A percentile compares a stretch with the other conserved stretches of the same genome.
phyloP scores from a whole-genome alignment of 768 basidiomycete genomes.

The Xanthoconium stramineum region DNA sequence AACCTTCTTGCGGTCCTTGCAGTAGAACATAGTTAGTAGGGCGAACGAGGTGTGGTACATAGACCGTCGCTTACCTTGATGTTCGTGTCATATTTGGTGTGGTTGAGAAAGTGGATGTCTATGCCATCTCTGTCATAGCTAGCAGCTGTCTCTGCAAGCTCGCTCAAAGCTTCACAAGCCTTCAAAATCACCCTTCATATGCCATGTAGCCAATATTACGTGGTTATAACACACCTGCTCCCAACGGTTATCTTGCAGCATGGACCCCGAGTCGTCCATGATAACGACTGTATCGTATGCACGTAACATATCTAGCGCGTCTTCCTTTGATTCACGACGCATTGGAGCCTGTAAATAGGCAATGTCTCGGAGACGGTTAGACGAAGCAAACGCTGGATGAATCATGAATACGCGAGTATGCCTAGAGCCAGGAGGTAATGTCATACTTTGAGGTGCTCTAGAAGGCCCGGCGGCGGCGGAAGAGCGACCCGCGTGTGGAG shows the following conservation, averaged over 20 bases:
- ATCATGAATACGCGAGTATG: constrained; percentile 24
- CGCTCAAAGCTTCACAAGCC: constrained; percentile 31
- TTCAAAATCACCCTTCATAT: not conserved
- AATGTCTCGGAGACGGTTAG: constrained; percentile 16
- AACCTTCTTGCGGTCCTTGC: constrained; percentile 38
- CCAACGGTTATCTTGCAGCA: constrained; percentile 47
- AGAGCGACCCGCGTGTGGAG: not conserved
- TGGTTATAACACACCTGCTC: constrained; percentile 36
- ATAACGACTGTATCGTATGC: constrained; percentile 57
- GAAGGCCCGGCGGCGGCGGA: constrained; percentile 5
- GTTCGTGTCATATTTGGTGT: constrained; percentile 29
- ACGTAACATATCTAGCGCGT: constrained; percentile 35
- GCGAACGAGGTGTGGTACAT: not conserved
- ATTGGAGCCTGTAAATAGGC: constrained; percentile 26
- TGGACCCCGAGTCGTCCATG: constrained; percentile 61
- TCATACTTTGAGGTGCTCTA: constrained; percentile 15
- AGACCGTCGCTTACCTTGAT: constrained; percentile 35
- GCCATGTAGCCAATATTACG: not conserved
- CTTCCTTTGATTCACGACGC: constrained; percentile 26
- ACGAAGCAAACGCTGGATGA: constrained; percentile 18
- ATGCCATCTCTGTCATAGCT: constrained; percentile 57
- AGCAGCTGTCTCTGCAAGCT: constrained; percentile 46
- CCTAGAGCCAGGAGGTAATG: constrained; percentile 16
- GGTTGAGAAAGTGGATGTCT: constrained; percentile 61
- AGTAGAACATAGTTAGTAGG: not conserved